Conservation (phyloP, 2,329 filamentous ascomycete genomes). For the Fusarium subglutinans region DNA sequence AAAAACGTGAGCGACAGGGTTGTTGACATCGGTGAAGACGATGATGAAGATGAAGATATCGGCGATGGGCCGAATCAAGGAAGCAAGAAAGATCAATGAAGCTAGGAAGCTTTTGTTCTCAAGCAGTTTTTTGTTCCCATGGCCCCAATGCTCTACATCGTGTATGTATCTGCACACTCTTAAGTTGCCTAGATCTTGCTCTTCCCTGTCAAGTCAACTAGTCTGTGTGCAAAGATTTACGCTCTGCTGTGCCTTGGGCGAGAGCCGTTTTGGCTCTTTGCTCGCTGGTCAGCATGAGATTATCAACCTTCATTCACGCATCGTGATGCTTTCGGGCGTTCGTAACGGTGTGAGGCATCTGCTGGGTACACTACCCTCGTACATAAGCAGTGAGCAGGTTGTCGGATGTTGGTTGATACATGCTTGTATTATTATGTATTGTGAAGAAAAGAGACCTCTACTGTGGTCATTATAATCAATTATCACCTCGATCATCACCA, state of each 20-base stretch:
- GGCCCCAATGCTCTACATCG: neutral
- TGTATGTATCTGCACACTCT: constrained; percentile 77
- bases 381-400: constrained; percentile 42
- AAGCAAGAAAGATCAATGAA: constrained; percentile 47
- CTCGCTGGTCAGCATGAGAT: constrained; percentile 45
- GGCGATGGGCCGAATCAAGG: constrained; percentile 55
- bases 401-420: constrained; percentile 45
- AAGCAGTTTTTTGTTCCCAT: neutral
- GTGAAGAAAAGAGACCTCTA: neutral
- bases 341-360: constrained; percentile 47
- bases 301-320: constrained; percentile 42
- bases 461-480: neutral
- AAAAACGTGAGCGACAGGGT: constrained; percentile 82
- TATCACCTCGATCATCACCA: no score
- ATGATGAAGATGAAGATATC: constrained; percentile 65
- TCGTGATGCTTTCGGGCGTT: constrained; percentile 44
- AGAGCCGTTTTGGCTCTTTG: constrained; percentile 61
- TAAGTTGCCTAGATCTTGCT: constrained; percentile 88
- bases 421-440: constrained; percentile 6
- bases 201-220: constrained; percentile 90
- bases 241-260: constrained; percentile 55
- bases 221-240: constrained; percentile 92
- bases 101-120: constrained; percentile 1
- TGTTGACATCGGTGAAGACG: constrained; percentile 77
- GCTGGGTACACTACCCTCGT: constrained; percentile 49